Evolutionary conservation across 306 rosid species (phyloP), one percentile per base, ranked within the genome.

Genomic region (Cucumis melo): DNA sequence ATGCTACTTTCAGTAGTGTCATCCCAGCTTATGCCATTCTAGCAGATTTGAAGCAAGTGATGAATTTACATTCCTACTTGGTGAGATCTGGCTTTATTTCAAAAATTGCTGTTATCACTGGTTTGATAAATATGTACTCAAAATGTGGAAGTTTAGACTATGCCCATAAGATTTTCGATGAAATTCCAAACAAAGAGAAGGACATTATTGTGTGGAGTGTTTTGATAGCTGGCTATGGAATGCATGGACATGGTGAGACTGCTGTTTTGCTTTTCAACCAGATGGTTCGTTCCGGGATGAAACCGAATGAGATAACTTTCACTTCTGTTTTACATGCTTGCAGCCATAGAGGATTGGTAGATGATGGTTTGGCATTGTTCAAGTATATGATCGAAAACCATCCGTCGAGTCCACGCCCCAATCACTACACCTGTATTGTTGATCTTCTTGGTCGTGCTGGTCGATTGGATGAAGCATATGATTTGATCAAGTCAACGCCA

Each of bases 401-500:
- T 36, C 81, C 79, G 51, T 77, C 64, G 42, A 87, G 61, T 78
- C 93, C 91, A 53, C 78, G 58, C 41, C 78, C 82, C 60, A 93
- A 90, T 84, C 98, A 93, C 78, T 91, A 85, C 80, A 91, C 93
- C 54, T 91, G 96, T 78, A 83, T 93, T 51, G 80, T 93, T 21
- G 94, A 93, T 84, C 94, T 91, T 83, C 93, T 93, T 81, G 97
- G 97, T 27, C 97, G 96, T 72, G 89, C 93, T 50, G 96, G 94
- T 78, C 88, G 88, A 59, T 85, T 91, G 41, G 74, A 78, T 51
- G 97, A 91, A 81, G 98, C 96, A 19, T 82, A 86, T 84, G 85
- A 86, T 81, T 82, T 89, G 65, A 87, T 93, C 46, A 75, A 57
- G 76, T 80, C 88, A 59, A 89, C 89, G 92, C 86, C 89, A 55